A percentile compares a stretch with the other conserved stretches of the same genome.
These are phyloP conservation scores for Fusarium duplospermum DNA, from an alignment of 2,329 filamentous ascomycete genomes.

Conservation along the genomic window DNA sequence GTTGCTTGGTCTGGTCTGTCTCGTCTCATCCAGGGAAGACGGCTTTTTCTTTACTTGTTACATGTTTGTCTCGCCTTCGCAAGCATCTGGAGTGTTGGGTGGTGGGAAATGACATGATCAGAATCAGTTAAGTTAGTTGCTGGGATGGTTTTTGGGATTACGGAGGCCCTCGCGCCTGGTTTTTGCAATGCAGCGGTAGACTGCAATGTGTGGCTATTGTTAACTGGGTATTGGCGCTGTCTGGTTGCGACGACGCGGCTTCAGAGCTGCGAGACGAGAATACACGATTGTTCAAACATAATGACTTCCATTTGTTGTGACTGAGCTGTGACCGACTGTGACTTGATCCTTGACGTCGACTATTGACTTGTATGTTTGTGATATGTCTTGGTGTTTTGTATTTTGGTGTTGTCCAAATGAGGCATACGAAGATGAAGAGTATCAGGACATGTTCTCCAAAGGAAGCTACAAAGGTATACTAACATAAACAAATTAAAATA, in stretches of 20 bases:
- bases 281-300: conserved; percentile 51
- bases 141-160: conserved; percentile 47
- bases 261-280: conserved; percentile 51
- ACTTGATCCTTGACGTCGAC: neutral
- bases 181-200: conserved; percentile 50
- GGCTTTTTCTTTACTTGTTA: conserved; percentile 36
- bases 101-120: conserved; percentile 49
- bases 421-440: neutral
- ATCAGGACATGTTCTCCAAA: neutral
- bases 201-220: conserved; percentile 48
- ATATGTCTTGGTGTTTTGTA: neutral
- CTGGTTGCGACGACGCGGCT: conserved; percentile 48
- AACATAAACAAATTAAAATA: too few species aligned
- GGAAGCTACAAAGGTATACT: neutral
- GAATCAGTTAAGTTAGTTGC: conserved; percentile 40
- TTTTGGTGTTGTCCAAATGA: neutral
- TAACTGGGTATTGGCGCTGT: conserved; percentile 50
- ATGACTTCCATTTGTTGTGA: neutral
- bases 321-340: neutral
- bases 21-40: conserved; percentile 43
- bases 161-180: conserved; percentile 51
- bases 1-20: conserved; percentile 47
- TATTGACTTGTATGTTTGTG: neutral
- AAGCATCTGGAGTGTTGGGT: conserved; percentile 48
- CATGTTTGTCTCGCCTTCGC: conserved; percentile 42